These are phyloP conservation scores for Pleurozium schreberi DNA, from an alignment of 225 moss, liverwort and hornwort genomes.

Conservation along the genomic window DNA sequence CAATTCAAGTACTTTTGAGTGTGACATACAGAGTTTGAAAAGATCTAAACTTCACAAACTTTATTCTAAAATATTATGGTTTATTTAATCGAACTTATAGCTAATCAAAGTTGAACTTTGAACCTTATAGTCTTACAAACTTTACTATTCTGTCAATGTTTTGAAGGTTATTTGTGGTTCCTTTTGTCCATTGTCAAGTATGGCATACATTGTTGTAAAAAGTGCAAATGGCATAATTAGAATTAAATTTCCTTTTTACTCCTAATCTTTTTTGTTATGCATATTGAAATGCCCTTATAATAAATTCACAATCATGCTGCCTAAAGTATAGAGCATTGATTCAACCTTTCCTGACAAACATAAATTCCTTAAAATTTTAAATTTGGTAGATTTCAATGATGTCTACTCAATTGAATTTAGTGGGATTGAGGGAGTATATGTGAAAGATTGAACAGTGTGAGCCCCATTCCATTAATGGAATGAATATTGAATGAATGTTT, in stretches of 20 bases:
- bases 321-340: no score
- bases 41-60: neutral
- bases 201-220: neutral
- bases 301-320: neutral
- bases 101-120: neutral
- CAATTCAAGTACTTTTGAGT: neutral
- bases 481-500: neutral
- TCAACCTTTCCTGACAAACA: neutral
- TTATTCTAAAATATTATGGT: neutral
- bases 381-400: neutral
- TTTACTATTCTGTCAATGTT: neutral
- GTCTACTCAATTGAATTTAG: neutral
- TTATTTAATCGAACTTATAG: no score
- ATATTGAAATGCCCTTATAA: neutral
- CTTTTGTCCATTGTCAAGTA: neutral
- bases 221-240: neutral
- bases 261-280: neutral
- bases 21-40: neutral
- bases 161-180: neutral
- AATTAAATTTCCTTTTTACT: neutral
- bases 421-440: rapidly evolving
- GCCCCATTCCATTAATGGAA: neutral
- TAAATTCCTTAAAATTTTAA: neutral
- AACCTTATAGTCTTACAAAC: neutral
- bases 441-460: neutral